These are phyloP conservation scores for Truncatella angustata DNA, from an alignment of 2,329 filamentous ascomycete genomes.

Conservation along the genomic window DNA sequence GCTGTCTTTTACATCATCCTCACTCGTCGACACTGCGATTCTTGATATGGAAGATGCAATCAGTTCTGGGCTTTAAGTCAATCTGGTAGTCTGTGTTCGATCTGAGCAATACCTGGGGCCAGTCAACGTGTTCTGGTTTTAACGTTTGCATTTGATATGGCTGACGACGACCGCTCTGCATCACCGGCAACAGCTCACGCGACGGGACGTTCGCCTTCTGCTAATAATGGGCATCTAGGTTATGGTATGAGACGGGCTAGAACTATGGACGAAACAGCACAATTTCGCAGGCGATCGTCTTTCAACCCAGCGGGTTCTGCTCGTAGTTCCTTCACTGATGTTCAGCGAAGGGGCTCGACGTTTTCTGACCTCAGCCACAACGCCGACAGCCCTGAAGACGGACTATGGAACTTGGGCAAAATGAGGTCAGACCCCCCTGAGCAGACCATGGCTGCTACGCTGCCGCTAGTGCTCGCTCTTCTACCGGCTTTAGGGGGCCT, in stretches of 20 bases:
- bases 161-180: constrained; percentile 24
- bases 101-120: neutral
- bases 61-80: no score
- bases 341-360: constrained; percentile 66
- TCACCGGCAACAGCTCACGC: constrained; percentile 18
- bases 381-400: constrained; percentile 34
- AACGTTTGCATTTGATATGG: constrained; percentile 21
- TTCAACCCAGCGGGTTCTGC: constrained; percentile 13
- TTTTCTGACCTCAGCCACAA: constrained; percentile 68
- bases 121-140: no score
- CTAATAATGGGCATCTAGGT: no score
- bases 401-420: constrained; percentile 58
- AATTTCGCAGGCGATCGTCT: constrained; percentile 22
- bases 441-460: constrained; percentile 70
- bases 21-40: neutral
- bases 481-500: constrained; percentile 83
- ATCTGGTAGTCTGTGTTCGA: neutral
- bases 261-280: constrained; percentile 35
- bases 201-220: constrained; percentile 17
- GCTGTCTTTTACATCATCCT: neutral
- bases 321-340: constrained; percentile 22
- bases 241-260: constrained; percentile 40
- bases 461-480: constrained; percentile 81
- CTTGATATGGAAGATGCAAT: no score
- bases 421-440: constrained; percentile 43